Evolutionary conservation across 495 filamentous ascomycete species (phyloP), one percentile per base, ranked within the genome.

Genomic region (Podospora tetraspora): DNA sequence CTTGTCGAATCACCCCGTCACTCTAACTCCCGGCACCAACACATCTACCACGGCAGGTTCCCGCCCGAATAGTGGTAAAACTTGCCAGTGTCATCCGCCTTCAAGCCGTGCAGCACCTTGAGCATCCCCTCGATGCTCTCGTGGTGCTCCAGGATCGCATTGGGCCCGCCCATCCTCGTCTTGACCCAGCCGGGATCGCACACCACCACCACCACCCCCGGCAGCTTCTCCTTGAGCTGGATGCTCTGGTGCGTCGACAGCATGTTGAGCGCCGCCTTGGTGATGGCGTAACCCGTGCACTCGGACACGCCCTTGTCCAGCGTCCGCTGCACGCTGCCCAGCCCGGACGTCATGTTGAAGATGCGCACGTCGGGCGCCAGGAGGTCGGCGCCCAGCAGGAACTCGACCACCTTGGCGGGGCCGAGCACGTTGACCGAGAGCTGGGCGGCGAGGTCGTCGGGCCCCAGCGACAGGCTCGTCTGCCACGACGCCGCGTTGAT

Each of bases 101-200:
- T 73, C 67, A 79, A n/a, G 19, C 68, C 70, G 12, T 72, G 68
- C 63, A 79, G 13, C 11, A 74, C 70, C 34, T 68, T 64, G 60
- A 80, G 62, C 62, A 78, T 75, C 0, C 77, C 75, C 5, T 77
- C 77, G 1, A 84, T 74, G 11, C 83, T 82, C 64, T 83, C 79
- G n/a, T 79, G 71, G 61, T 82, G 71, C n/a, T 79, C 75, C 3
- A 83, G 79, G 3, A 81, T 71, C 0, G 86, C 87, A 63, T 74
- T 77, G 16, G 66, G 64, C 0, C 86, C 86, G 11, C 87, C 87
- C 85, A 89, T 85, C 74, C 86, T 84, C 10, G 87, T 90, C 67
- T 82, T 76, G 57, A 89, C 86, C 88, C 87, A 89, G 3, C 88
- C 88, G 7, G 88, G 88, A 74, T 86, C 82, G 71, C 88, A 78